phyloP scores from a whole-genome alignment of 1,284 basidiomycete genomes.

The Rhodotorula sp. region DNA sequence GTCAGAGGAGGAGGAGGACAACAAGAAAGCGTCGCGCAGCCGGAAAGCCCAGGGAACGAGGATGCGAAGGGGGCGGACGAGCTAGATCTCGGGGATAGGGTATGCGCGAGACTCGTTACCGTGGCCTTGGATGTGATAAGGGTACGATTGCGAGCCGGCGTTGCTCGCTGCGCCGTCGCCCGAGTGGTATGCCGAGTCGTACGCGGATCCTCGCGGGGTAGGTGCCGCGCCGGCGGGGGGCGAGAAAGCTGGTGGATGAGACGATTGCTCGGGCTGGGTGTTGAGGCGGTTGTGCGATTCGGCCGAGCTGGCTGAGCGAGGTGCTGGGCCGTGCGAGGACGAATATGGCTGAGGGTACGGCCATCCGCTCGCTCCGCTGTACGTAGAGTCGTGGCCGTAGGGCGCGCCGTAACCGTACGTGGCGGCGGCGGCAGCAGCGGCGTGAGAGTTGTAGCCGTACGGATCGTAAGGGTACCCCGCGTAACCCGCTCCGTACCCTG shows the following conservation, averaged over 20 bases:
- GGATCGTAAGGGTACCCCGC: slow-evolving; percentile 3
- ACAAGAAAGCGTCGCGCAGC: background rate
- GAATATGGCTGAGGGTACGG: background rate
- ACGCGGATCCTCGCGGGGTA: background rate
- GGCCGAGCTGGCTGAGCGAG: background rate
- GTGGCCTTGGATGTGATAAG: slow-evolving; percentile 27
- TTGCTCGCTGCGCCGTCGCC: background rate
- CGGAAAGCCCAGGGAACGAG: background rate
- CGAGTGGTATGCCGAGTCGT: slow-evolving; percentile 17
- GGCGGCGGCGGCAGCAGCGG: no score
- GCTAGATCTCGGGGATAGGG: slow-evolving; percentile 27
- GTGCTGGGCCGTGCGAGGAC: background rate
- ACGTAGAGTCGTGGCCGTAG: background rate
- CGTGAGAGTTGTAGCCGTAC: background rate
- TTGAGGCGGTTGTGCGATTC: background rate
- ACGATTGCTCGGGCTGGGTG: background rate
- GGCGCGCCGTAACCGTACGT: background rate
- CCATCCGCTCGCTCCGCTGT: background rate
- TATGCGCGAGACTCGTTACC: slow-evolving; percentile 20
- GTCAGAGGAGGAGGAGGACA: background rate
- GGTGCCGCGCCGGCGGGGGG: background rate
- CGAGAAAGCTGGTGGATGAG: background rate
- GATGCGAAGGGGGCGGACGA: background rate
- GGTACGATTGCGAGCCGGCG: slow-evolving; percentile 16
- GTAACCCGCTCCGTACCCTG: background rate